Evolutionary conservation across 2,329 filamentous ascomycete species (phyloP), one percentile per base, ranked within the genome.

Genomic region (Purpureocillium lavendulum): DNA sequence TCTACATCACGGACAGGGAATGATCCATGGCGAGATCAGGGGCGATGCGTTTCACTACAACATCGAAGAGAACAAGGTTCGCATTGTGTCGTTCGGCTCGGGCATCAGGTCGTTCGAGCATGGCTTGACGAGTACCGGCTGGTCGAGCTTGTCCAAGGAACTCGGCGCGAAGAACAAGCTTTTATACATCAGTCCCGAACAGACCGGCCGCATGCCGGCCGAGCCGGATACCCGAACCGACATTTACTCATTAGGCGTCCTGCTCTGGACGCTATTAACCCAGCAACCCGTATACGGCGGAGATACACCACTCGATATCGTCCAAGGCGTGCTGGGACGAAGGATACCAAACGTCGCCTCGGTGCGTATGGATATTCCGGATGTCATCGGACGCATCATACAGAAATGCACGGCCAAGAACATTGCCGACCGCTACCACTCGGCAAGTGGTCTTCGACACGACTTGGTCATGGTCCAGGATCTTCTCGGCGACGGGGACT

Each of bases 151-250:
- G 9, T 90, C 86, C 11, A 82, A 84, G 43, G 86, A 96, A 57
- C 64, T 88, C 7, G 89, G 89, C 2, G 86, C 88, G 31, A 88
- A 87, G 62, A 82, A 89, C 55, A 95, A 94, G 61, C 69, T 97
- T 15, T 79, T 89, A 38, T 96, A 87, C 56, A 94, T 96, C 56
- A 90, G 88, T 35, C 89, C 90, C 0, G 90, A 97, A 57, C 90
- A 96, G 66, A 96, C 90, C 3, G 90, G 90, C 12, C 81, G 90
- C 15, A 84, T 96, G 75, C 86, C 88, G 3, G 87, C 86, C 4
- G 89, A 96, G 58, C 90, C 90, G 2, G 90, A 96, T 61, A 86
- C 77, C 33, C 77, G 90, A 31, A 96, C 90, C 13, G 90, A 97
- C 59, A 94, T 96, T 26, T 96, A 96, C 64, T 89, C 87, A 1